A percentile compares a stretch with the other conserved stretches of the same genome.
These are phyloP conservation scores for Leccinum subrobustum DNA, from an alignment of 1,284 basidiomycete genomes.

Conservation along the genomic window DNA sequence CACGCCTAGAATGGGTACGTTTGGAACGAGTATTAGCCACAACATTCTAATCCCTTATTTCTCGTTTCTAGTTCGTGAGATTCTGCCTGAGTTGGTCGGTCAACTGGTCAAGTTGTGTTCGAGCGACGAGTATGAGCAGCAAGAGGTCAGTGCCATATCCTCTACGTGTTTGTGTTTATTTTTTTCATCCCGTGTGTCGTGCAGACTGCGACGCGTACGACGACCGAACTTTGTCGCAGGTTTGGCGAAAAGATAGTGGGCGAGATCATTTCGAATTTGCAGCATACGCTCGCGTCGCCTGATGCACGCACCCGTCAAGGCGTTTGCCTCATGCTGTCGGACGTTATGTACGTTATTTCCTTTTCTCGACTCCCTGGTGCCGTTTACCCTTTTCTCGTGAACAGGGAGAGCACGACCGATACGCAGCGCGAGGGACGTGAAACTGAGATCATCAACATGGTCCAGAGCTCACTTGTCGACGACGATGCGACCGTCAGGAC, in stretches of 20 bases:
- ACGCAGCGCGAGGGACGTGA: conserved; percentile 89
- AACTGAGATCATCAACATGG: conserved; percentile 84
- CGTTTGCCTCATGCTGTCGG: conserved; percentile 84
- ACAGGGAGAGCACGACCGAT: conserved; percentile 82
- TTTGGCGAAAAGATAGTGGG: conserved; percentile 92
- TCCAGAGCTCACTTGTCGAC: conserved; percentile 88
- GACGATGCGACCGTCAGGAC: conserved; percentile 84
- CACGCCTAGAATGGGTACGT: conserved; percentile 73
- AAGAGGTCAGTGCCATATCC: conserved; percentile 66
- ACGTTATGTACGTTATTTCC: conserved; percentile 68
- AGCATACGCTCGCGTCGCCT: conserved; percentile 65
- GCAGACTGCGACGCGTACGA: conserved; percentile 84
- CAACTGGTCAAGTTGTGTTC: conserved; percentile 78
- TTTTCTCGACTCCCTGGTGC: not conserved
- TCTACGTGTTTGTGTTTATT: not conserved
- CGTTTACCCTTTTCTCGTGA: not conserved
- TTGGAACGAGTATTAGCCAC: not conserved
- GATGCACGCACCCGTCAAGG: conserved; percentile 83
- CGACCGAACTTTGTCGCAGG: conserved; percentile 90
- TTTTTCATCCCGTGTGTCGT: not conserved
- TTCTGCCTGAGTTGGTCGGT: conserved; percentile 83
- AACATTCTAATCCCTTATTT: not conserved
- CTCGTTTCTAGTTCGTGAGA: conserved; percentile 75
- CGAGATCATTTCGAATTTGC: conserved; percentile 81
- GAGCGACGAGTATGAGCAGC: conserved; percentile 80